Base-by-base conservation (phyloP, 2,329 filamentous ascomycete genomes). In the Fusarium proliferatum region DNA sequence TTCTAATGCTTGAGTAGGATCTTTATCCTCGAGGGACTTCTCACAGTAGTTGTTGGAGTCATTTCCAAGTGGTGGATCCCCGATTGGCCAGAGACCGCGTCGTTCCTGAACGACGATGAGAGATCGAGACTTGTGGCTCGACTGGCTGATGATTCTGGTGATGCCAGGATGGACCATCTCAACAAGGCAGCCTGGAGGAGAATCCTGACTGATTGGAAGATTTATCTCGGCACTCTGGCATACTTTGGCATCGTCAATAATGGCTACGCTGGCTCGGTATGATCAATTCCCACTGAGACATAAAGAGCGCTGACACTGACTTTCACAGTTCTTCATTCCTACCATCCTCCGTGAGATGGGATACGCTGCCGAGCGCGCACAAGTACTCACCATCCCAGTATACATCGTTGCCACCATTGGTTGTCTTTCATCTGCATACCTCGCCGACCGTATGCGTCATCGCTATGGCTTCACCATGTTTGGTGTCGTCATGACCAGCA, bases 61-160 rank as follows among this genome's bases (percentile, higher is more conserved):
- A 74, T 85, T 2, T 90, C 89, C 2, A 95, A 92, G 82, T 95
- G 90, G 85, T 85, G 91, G 72, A 89, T 97, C 1, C 88, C 93
- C 72, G 94, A 97, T 78, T 97, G 94, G 76, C 95, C 95, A 0
- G 93, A 94, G 73, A 90, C 93, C 3, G 45, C 45, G 10, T 28
- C 26, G 19, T 97, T 97, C 78, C 86, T 97, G n/a, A 90, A 89
- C 0, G 87, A 90, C 7, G 88, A 90, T 36, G 94, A 97, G 76
- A 88, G 92, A 9, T 88, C 86, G 1, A 90, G 94, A 52, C 92
- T 96, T 0, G 83, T 94, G 5, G 88, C 88, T 15, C 88, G 94
- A 0, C 84, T 97, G 16, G 91, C 53, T 8, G 53, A 48, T 6
- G 62, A 65, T 2, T 42, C 55, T 0, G 52, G 57, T 0, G 68